Evolutionary conservation across 2,329 filamentous ascomycete species (phyloP).

Genomic region (Rachicladosporium sp.): DNA sequence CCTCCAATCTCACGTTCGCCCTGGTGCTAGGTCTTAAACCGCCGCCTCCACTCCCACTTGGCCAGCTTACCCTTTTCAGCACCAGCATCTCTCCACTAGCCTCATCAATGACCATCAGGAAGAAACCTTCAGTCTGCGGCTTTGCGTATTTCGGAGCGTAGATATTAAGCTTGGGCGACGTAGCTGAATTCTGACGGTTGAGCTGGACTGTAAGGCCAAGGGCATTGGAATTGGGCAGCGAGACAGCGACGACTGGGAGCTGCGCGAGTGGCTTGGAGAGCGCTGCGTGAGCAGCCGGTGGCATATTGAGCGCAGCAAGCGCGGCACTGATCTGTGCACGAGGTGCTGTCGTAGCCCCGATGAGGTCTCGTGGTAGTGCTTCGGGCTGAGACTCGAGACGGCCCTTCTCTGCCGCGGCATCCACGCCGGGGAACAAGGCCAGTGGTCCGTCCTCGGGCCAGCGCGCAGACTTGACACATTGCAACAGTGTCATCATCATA

Average conservation of each 20-base stretch:
- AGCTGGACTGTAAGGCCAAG: slow-evolving; percentile 52
- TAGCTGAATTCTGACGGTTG: slow-evolving; percentile 52
- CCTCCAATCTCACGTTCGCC: slow-evolving; percentile 49
- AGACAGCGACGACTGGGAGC: slow-evolving; percentile 58
- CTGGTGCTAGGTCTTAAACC: slow-evolving; percentile 38
- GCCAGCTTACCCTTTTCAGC: slow-evolving; percentile 77
- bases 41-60: slow-evolving; percentile 20
- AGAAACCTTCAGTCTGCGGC: slow-evolving; percentile 87
- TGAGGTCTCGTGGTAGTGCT: slow-evolving; percentile 23
- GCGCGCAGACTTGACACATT: slow-evolving; percentile 82
- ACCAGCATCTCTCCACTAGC: slow-evolving; percentile 66
- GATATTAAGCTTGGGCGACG: slow-evolving; percentile 57
- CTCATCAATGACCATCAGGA: slow-evolving; percentile 61
- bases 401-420: slow-evolving; percentile 31
- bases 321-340: slow-evolving; percentile 18
- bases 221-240: slow-evolving; percentile 48
- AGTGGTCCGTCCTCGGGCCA: slow-evolving; percentile 78
- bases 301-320: slow-evolving; percentile 42
- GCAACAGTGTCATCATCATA: slow-evolving; percentile 73
- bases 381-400: slow-evolving; percentile 23
- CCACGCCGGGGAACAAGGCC: slow-evolving; percentile 66
- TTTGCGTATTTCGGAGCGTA: slow-evolving; percentile 88
- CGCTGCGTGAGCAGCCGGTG: slow-evolving; percentile 30
- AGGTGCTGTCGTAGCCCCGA: slow-evolving; percentile 28
- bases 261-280: slow-evolving; percentile 50